Base-by-base conservation (phyloP, 2,329 filamentous ascomycete species). In the Chrysosporium queenslandicum region DNA sequence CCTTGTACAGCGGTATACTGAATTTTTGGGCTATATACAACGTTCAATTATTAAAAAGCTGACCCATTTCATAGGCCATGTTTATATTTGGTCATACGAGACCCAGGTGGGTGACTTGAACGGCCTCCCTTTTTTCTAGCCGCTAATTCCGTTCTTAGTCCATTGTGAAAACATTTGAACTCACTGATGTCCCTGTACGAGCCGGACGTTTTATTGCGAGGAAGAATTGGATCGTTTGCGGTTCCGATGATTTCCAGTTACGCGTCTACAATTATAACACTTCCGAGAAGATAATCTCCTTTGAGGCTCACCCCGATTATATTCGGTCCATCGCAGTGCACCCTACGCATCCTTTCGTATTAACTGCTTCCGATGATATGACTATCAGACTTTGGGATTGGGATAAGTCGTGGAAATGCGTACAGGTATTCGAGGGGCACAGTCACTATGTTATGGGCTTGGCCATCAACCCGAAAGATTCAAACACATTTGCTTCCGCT, bases 201-300 rank as follows among this genome's bases (percentile, higher is more conserved):
- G 92, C 92, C 57, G 92, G 92, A 65, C 87, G 92, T 62, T 98
- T 98, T 71, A 82, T 98, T 66, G 87, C 92, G 61, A 82, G 92
- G 63, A 98, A 98, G 82, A 98, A 97, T 73, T 98, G 92, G 92
- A 94, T 95, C 62, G 87, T 94, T 52, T 92, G 88, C 73, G 92
- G 92, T 66, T 91, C 85, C 60, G 87, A 94, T 74, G 88, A 95
- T 74, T 98, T 94, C 74, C 80, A 85, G 64, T 68, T 85, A 56
- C 86, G 91, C 62, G 87, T 94, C 58, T 94, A 95, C 80, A 97
- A 98, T 76, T 98, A 97, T 79, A 97, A 98, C 74, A 98, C 92
- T 50, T 94, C 88, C 55, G 92, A 98, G 73, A 97, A 96, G 80
- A 92, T 97, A 64, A 91, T 89, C 50, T 87, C 87, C 14, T 97